These are phyloP conservation scores for Glycine tomentella DNA, from an alignment of 306 rosid genomes.

Conservation along the genomic window DNA sequence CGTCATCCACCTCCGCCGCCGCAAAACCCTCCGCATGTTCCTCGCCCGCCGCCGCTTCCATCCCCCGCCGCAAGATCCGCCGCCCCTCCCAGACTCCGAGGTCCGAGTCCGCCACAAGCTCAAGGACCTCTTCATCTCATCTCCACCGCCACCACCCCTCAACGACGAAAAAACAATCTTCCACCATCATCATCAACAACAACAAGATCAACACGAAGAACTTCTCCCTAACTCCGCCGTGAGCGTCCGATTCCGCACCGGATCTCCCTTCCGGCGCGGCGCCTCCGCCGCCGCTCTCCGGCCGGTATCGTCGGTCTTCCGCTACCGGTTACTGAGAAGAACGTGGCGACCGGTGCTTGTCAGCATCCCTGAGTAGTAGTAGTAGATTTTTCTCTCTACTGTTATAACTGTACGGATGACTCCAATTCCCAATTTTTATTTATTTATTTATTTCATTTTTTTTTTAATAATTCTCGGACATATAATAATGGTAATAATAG, in stretches of 20 bases:
- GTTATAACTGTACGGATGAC: conserved; percentile 47
- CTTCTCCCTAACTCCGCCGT: conserved; percentile 38
- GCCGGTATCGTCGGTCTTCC: conserved; percentile 71
- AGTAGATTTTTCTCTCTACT: not conserved
- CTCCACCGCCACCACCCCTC: conserved; percentile 73
- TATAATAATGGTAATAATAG: conserved; percentile 1
- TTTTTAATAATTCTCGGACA: conserved; percentile 19
- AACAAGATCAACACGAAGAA: conserved; percentile 42
- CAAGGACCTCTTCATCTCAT: conserved; percentile 83
- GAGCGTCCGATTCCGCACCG: conserved; percentile 36
- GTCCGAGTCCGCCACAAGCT: conserved; percentile 71
- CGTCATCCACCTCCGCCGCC: conserved; percentile 88
- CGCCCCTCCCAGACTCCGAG: conserved; percentile 44
- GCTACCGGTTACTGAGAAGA: conserved; percentile 76
- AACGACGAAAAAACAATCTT: conserved; percentile 56
- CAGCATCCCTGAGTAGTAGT: conserved; percentile 81
- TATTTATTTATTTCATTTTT: conserved; percentile 34
- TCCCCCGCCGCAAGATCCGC: conserved; percentile 46
- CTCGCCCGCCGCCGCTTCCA: conserved; percentile 67
- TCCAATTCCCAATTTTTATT: conserved; percentile 37
- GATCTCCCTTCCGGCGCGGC: conserved; percentile 50
- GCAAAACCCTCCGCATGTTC: conserved; percentile 85
- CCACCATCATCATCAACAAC: not conserved
- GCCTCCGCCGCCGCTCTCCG: conserved; percentile 55
- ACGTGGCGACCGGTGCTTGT: conserved; percentile 89